Conservation (phyloP, 345 rosid genomes). For the Eucalyptus sp. region DNA sequence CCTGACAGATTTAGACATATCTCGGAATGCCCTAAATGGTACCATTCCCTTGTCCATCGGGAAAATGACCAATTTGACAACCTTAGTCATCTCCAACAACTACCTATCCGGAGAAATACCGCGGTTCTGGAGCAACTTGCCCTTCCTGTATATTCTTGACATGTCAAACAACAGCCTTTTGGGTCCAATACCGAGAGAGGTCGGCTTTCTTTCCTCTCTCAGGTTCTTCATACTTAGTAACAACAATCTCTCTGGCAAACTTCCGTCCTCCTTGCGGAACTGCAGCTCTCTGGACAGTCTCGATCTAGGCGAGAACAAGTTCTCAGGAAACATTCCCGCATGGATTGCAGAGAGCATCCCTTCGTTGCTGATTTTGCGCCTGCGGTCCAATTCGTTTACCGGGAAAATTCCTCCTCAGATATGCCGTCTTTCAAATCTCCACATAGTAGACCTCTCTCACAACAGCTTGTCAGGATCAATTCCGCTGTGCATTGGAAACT, state of each 20-base stretch:
- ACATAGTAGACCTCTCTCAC: not conserved
- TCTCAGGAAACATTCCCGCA: not conserved
- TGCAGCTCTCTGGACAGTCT: not conserved
- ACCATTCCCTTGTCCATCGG: not conserved
- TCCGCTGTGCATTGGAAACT: not conserved
- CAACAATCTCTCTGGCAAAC: not conserved
- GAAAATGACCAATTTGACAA: not conserved
- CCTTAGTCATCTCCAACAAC: not conserved
- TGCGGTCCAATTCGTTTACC: not conserved
- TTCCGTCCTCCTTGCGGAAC: not conserved
- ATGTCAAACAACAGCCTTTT: not conserved
- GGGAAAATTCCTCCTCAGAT: not conserved
- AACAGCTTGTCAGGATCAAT: not conserved
- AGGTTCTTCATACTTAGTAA: not conserved
- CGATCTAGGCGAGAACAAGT: not conserved
- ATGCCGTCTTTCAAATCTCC: not conserved
- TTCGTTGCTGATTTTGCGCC: not conserved
- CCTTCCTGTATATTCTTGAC: not conserved
- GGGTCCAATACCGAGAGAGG: conserved; percentile 3
- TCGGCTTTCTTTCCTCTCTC: not conserved
- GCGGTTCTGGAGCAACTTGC: not conserved
- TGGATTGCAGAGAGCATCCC: not conserved
- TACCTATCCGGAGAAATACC: not conserved
- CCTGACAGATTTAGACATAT: not conserved
- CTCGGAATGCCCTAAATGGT: not conserved